Conservation (phyloP, 495 filamentous ascomycete genomes). For the Penicillium paradoxum region DNA sequence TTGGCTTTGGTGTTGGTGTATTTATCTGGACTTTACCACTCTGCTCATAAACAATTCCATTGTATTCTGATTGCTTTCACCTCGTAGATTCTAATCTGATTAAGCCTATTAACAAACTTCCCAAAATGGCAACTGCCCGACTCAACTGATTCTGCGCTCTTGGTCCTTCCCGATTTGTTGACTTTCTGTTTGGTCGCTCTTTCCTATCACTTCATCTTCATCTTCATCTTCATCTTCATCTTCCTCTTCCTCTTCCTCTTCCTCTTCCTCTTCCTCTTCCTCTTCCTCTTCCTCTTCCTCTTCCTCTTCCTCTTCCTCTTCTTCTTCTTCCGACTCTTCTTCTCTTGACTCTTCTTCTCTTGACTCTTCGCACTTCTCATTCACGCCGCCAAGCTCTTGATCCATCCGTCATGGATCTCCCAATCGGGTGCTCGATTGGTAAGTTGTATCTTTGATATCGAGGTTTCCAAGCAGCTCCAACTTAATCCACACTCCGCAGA, state of each 20-base stretch:
- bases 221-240: too few relatives aligned
- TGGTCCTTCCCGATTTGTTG: neutral
- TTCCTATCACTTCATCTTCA: too few relatives aligned
- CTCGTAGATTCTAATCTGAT: neutral
- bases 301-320: neutral
- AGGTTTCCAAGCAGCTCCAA: neutral
- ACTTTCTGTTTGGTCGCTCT: neutral
- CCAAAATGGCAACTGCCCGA: neutral
- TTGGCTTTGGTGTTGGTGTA: constrained; percentile 12
- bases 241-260: too few relatives aligned
- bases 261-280: too few relatives aligned
- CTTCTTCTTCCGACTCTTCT: neutral
- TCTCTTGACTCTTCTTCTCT: neutral
- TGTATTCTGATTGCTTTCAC: neutral
- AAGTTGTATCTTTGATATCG: neutral
- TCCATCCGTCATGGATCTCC: neutral
- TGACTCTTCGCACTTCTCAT: neutral
- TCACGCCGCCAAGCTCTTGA: neutral
- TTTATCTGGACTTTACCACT: constrained; percentile 11
- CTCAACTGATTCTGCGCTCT: neutral
- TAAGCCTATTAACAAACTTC: neutral
- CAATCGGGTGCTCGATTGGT: neutral
- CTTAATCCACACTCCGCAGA: neutral
- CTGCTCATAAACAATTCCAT: constrained; percentile 10
- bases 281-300: too few relatives aligned